Percentiles rank a stretch among this genome's conserved stretches.
phyloP scores from a whole-genome alignment of 2,329 filamentous ascomycete species.

The Apiospora saccharicola region DNA sequence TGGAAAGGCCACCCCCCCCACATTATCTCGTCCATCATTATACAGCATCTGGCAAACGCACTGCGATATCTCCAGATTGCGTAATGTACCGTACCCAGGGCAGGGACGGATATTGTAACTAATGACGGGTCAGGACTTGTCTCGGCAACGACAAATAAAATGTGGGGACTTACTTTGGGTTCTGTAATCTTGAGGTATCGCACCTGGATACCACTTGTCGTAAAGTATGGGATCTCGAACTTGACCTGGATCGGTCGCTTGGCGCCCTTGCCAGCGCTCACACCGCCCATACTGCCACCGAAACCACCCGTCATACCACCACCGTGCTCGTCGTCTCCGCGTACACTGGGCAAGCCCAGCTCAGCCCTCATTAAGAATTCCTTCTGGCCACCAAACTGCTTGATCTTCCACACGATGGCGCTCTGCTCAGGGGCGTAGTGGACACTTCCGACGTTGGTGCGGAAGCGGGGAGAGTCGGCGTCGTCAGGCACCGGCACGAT shows the following conservation, averaged over 20 bases:
- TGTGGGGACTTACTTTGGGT: conserved; percentile 78
- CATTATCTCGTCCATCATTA: conserved; percentile 1
- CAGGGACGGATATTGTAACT: conserved; percentile 97
- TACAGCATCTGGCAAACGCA: conserved; percentile 84
- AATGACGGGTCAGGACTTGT: conserved; percentile 23
- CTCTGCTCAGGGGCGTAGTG: conserved; percentile 98
- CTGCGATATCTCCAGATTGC: conserved; percentile 95
- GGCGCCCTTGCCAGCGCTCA: conserved; percentile 81
- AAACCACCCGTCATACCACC: conserved; percentile 98
- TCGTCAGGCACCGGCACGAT: conserved; percentile 97
- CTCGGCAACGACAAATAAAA: too few relatives aligned
- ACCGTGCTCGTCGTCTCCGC: conserved; percentile 93
- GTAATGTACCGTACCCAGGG: conserved; percentile 99
- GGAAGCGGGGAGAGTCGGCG: conserved; percentile 93
- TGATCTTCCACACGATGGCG: conserved; percentile 99
- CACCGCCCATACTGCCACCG: conserved; percentile 94
- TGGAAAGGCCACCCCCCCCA: not conserved
- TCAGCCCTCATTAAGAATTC: conserved; percentile 99
- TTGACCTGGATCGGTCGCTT: conserved; percentile 99
- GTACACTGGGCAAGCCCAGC: conserved; percentile 89
- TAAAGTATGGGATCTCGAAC: conserved; percentile 99
- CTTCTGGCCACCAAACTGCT: conserved; percentile 98
- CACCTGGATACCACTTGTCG: conserved; percentile 98
- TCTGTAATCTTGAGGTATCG: conserved; percentile 99
- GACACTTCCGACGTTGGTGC: conserved; percentile 95